Evolutionary conservation across 805 yeast genomes (phyloP), one percentile per base, ranked within the genome.

Genomic region (Saturnispora sanitii): DNA sequence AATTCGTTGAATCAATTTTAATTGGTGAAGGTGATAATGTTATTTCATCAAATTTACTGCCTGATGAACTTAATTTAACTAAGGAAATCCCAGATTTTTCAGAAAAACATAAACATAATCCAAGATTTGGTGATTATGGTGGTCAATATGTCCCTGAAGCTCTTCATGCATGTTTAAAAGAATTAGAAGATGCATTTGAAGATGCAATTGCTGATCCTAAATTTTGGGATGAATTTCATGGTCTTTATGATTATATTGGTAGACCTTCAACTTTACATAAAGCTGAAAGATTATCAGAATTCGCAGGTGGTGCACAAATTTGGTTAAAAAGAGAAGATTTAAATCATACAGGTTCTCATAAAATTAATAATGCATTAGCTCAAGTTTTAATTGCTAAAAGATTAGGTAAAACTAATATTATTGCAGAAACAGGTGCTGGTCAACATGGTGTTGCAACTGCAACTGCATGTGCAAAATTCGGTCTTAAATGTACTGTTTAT

Each of bases 121-220:
- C 90, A 43, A 71, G 82, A 47, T 90, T 90, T 54, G 99, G 97
- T 55, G 87, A 78, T 37, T 94, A 86, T 57, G 99, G 99, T 60
- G 99, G 99, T 45, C 98, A 92, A 67, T 92, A 86, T 57, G 98
- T 92, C 31, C 99, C 99, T 30, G 99, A 92, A 68, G 85, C 94
- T 18, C 67, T 92, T 55, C 90, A 88, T 64, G 75, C 94, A 33
- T 90, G 97, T 67, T 71, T 92, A 52, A 74, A 78, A 46, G 95
- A 92, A 65, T 73, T 92, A 43, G 98, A 92, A 66, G 67, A 60
- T 40, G 96, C 86, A 4, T 94, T 88, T 59, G 88, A 83, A 58
- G 72, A 68, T 33, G 96, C 96, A 16, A 79, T 79, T 49, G 85
- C 88, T 22, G 98, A 92, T 63, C 92, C 87, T 29, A 56, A 64